Percentiles rank a stretch among this genome's conserved stretches.
Evolutionary conservation across 371 early-diverging fungal species (phyloP).

Genomic region (Zychaea mexicana): DNA sequence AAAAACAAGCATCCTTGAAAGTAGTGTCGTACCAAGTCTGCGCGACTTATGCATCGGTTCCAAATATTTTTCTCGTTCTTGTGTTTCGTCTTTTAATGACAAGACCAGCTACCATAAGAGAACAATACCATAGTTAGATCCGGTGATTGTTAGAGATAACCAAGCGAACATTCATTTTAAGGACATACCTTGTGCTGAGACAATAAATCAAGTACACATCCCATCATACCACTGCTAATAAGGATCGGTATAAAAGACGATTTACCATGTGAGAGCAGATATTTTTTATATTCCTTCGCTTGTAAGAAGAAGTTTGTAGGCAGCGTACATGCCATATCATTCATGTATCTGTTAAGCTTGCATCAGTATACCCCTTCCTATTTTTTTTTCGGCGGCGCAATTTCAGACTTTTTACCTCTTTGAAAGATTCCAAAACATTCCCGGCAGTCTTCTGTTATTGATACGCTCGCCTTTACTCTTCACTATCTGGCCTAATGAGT

Average conservation of each 20-base stretch:
- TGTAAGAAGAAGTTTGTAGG: conserved; percentile 26
- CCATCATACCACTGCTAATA: conserved; percentile 40
- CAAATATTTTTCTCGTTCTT: background rate
- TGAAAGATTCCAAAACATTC: conserved; percentile 39
- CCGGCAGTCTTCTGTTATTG: conserved; percentile 49
- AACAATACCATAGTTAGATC: background rate
- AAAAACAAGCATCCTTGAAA: background rate
- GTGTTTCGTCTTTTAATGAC: background rate
- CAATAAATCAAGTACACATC: conserved; percentile 23
- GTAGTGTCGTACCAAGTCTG: too few relatives aligned
- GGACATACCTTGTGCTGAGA: conserved; percentile 31
- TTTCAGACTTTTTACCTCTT: conserved; percentile 25
- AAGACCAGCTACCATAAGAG: background rate
- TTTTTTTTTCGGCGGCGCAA: background rate
- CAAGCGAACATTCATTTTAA: too few relatives aligned
- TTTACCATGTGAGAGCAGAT: conserved; percentile 4
- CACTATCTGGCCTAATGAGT: conserved; percentile 26
- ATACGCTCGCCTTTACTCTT: conserved; percentile 17
- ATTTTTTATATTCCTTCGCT: conserved; percentile 29
- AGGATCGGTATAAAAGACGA: conserved; percentile 5
- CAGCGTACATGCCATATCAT: conserved; percentile 15
- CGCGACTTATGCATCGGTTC: background rate
- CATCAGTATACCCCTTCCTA: too few relatives aligned
- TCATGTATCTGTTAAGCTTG: conserved; percentile 10
- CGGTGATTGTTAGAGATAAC: too few relatives aligned